Conservation (phyloP, 768 basidiomycete species). For the Boletales sp. region DNA sequence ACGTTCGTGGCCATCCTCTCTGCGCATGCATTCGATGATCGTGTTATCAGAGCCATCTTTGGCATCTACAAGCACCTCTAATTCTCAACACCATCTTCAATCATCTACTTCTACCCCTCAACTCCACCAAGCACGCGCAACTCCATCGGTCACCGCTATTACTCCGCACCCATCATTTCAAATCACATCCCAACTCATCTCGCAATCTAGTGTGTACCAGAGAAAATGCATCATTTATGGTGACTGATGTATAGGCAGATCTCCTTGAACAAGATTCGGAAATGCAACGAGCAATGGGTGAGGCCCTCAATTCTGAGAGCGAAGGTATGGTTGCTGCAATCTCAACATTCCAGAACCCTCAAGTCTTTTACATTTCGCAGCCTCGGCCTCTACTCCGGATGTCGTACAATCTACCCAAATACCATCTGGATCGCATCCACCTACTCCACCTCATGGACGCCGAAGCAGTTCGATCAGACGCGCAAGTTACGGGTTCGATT, state of each 20-base stretch:
- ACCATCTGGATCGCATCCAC: conserved; percentile 11
- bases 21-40: conserved; percentile 1
- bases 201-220: conserved; percentile 51
- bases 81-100: conserved; percentile 14
- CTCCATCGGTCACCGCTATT: conserved; percentile 49
- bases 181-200: conserved; percentile 48
- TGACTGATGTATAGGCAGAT: conserved; percentile 37
- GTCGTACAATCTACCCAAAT: conserved; percentile 1
- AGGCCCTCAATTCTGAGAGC: conserved; percentile 50
- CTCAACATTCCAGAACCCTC: not conserved
- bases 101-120: conserved; percentile 36
- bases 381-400: conserved; percentile 9
- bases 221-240: not conserved
- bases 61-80: conserved; percentile 13
- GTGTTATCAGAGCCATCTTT: conserved; percentile 11
- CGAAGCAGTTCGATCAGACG: conserved; percentile 6
- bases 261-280: conserved; percentile 67
- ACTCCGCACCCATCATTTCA: conserved; percentile 53
- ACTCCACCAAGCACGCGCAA: conserved; percentile 36
- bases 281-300: conserved; percentile 64
- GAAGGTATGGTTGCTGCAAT: conserved; percentile 23
- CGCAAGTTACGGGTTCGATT: conserved; percentile 10
- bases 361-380: conserved; percentile 4
- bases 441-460: conserved; percentile 10
- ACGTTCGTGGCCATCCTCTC: conserved; percentile 13